A percentile compares a stretch with the other conserved stretches of the same genome.
phyloP scores from a whole-genome alignment of 2,329 filamentous ascomycete genomes.

The Alternaria rosae region DNA sequence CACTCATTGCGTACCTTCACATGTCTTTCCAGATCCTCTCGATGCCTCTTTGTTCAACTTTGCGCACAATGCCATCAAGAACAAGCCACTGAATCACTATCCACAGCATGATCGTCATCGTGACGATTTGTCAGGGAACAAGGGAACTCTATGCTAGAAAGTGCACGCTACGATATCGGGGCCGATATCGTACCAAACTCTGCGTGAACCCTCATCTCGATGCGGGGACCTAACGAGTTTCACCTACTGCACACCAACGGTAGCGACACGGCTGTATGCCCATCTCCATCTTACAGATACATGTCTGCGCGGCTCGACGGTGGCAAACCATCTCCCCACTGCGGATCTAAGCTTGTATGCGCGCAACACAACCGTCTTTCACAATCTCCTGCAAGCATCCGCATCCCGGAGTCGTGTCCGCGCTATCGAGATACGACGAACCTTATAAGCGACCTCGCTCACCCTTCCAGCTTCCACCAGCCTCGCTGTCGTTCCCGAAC shows the following conservation, averaged over 20 bases:
- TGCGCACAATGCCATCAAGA: not conserved
- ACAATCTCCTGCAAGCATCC: not conserved
- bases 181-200: slow-evolving; percentile 13
- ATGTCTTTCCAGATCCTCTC: not conserved
- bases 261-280: not conserved
- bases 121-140: not conserved
- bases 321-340: not conserved
- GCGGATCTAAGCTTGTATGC: not conserved
- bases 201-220: slow-evolving; percentile 5
- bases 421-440: not conserved
- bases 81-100: not conserved
- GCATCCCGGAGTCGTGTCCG: not conserved
- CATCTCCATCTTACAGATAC: slow-evolving; percentile 3
- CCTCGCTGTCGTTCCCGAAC: not conserved
- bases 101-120: not conserved
- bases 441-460: not conserved
- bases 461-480: not conserved
- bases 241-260: not conserved
- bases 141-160: not conserved
- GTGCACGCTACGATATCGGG: slow-evolving; percentile 12
- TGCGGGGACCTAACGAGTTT: not conserved
- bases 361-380: not conserved
- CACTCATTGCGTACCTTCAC: not conserved
- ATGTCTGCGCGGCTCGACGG: slow-evolving; percentile 3
- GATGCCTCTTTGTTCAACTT: not conserved